Base-by-base conservation (phyloP, 1,284 basidiomycete species). In the Pascua guehoae region DNA sequence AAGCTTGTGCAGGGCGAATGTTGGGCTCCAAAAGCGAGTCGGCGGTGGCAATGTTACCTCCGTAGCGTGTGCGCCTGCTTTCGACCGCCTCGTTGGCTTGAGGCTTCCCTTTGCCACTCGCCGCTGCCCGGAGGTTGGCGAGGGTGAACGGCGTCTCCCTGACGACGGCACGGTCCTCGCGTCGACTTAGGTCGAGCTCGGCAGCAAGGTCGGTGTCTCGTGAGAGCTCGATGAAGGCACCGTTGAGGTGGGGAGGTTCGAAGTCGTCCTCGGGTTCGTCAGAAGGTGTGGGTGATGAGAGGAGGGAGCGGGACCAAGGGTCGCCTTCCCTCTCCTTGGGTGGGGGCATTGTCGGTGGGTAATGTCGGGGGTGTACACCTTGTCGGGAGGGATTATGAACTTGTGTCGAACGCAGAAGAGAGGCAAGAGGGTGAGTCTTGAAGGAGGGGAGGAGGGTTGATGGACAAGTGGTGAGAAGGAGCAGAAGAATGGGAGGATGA, bases 61-160 rank as follows among this genome's bases (percentile, higher is more conserved):
- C 40, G 39, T 49, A 12, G 39, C n/a, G 38, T 54, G 47, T 8
- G 39, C 48, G 11, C 49, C 51, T 39, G 40, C 51, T 16, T 24
- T 32, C 4, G 47, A 12, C 40, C 50, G 46, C 18, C 41, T 40
- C 24, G 17, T 32, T 37, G 2, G 16, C 39, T 12, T 45, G 43
- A 36, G 8, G 42, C 10, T 45, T 46, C 24, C 12, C 39, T 9
- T 38, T 48, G 24, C 47, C 7, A 24, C 32, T 15, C 9, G 43
- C 9, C 16, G 44, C 41, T 0, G 43, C 41, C 18, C 53, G 41
- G 18, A 54, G 43, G 5, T 49, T 54, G n/a, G 69, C 66, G 12
- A 65, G 36, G 0, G 63, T 65, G 47, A 70, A 70, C 1, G 69
- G 69, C 0, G 57, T 64, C 14, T 63, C 49, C 12, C 51, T 60